Base-by-base conservation (phyloP, 1,284 basidiomycete species). In the Cryptococcus sp. region DNA sequence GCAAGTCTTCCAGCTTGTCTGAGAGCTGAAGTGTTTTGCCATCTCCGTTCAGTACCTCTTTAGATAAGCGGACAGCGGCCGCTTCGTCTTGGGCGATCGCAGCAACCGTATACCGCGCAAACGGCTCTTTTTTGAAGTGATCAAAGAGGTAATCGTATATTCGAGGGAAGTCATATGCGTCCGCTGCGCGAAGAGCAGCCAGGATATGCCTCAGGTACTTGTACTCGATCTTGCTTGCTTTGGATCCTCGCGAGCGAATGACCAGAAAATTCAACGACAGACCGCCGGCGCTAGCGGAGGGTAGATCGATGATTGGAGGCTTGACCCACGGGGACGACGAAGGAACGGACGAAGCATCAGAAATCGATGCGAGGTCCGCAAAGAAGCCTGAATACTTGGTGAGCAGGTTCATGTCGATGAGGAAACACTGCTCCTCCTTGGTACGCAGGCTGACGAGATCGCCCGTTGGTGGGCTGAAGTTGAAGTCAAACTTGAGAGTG, bases 121-220 rank as follows among this genome's bases (percentile, higher is more conserved):
- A n/a, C n/a, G n/a, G n/a, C n/a, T n/a, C n/a, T n/a, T n/a, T n/a
- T n/a, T n/a, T n/a, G n/a, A n/a, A n/a, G n/a, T n/a, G n/a, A n/a
- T n/a, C n/a, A n/a, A n/a, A n/a, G n/a, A n/a, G n/a, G n/a, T n/a
- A n/a, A n/a, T n/a, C n/a, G n/a, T n/a, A n/a, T n/a, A n/a, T n/a
- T n/a, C n/a, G n/a, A n/a, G n/a, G n/a, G n/a, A n/a, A n/a, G n/a
- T n/a, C n/a, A n/a, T 56, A 56, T 5, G 55, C 55, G 40, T 56
- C 49, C 6, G 48, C 48, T 19, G 50, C 40, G n/a, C 45, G 17
- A n/a, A 56, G n/a, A 7, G 55, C 55, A 16, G n/a, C 22, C 16
- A 40, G 46, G 3, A 56, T 27, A 22, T 25, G 27, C 22, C 7
- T n/a, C n/a, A 43, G 30, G 43, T 15, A 3, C 7, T 19, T 11